Evolutionary conservation across 345 rosid species (phyloP).

Genomic region (Moringa oleifera): DNA sequence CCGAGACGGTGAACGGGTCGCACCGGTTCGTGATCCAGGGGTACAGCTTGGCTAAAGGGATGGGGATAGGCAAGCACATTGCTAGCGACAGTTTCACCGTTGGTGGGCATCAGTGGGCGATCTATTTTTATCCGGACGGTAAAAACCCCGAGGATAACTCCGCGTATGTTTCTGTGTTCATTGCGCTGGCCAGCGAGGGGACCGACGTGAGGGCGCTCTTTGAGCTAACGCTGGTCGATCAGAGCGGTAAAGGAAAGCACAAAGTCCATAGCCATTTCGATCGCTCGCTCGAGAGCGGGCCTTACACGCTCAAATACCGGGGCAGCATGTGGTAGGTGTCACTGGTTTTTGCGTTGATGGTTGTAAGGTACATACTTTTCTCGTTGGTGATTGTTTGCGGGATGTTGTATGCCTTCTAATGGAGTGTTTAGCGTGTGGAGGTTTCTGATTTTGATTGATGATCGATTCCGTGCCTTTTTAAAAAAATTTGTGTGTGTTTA

Average conservation of each 20-base stretch:
- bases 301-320: slow-evolving; percentile 85
- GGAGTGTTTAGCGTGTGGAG: too few relatives aligned
- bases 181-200: slow-evolving; percentile 93
- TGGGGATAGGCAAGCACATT: slow-evolving; percentile 89
- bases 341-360: too few relatives aligned
- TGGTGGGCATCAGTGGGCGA: slow-evolving; percentile 86
- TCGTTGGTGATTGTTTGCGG: too few relatives aligned
- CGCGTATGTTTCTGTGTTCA: slow-evolving; percentile 76
- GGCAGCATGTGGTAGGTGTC: slow-evolving; percentile 94
- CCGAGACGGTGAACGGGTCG: slow-evolving; percentile 81
- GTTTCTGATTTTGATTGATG: too few relatives aligned
- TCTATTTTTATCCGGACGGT: slow-evolving; percentile 88
- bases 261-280: slow-evolving; percentile 92
- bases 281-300: slow-evolving; percentile 91
- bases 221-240: slow-evolving; percentile 75
- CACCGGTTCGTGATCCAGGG: slow-evolving; percentile 82
- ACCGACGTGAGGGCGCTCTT: slow-evolving; percentile 87
- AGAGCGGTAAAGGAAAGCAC: slow-evolving; percentile 80
- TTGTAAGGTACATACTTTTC: too few relatives aligned
- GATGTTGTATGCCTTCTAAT: too few relatives aligned
- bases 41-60: slow-evolving; percentile 81
- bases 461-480: too few relatives aligned
- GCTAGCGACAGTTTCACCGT: slow-evolving; percentile 86
- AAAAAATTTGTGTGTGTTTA: too few relatives aligned
- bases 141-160: slow-evolving; percentile 84